Evolutionary conservation across 148 eudicot genomes (phyloP).

Genomic region (Rhododendron vialii): DNA sequence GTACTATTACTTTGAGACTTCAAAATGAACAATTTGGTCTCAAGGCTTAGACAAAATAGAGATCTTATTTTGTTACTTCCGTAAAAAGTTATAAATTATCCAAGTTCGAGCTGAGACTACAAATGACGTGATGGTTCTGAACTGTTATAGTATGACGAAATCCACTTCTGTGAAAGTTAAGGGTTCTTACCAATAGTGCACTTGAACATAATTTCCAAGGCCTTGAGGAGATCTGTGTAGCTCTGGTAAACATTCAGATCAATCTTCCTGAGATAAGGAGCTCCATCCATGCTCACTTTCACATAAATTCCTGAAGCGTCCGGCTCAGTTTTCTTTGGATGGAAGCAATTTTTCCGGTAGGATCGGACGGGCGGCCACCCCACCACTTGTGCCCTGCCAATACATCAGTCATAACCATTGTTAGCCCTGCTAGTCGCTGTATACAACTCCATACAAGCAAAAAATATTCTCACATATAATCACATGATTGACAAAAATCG

Average conservation of each 20-base stretch:
- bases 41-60: too few relatives aligned
- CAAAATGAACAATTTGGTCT: too few relatives aligned
- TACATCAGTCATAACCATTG: not conserved
- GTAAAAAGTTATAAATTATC: too few relatives aligned
- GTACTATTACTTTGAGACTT: too few relatives aligned
- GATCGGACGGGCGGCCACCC: conserved; percentile 77
- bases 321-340: conserved; percentile 33
- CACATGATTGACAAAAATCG: not conserved
- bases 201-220: conserved; percentile 55
- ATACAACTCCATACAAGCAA: not conserved
- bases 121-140: not conserved
- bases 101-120: too few relatives aligned
- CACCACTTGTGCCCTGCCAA: conserved; percentile 52
- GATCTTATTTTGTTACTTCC: too few relatives aligned
- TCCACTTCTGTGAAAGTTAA: not conserved
- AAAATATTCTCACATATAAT: too few relatives aligned
- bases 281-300: conserved; percentile 83
- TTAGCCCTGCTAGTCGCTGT: not conserved
- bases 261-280: conserved; percentile 67
- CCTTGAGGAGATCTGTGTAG: conserved; percentile 50
- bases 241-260: conserved; percentile 50
- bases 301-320: conserved; percentile 47
- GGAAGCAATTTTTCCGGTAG: conserved; percentile 50
- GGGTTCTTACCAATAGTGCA: conserved; percentile 27
- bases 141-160: not conserved